These are phyloP conservation scores for Torrubiella hemipterigena DNA, from an alignment of 2,329 filamentous ascomycete genomes.

Conservation along the genomic window DNA sequence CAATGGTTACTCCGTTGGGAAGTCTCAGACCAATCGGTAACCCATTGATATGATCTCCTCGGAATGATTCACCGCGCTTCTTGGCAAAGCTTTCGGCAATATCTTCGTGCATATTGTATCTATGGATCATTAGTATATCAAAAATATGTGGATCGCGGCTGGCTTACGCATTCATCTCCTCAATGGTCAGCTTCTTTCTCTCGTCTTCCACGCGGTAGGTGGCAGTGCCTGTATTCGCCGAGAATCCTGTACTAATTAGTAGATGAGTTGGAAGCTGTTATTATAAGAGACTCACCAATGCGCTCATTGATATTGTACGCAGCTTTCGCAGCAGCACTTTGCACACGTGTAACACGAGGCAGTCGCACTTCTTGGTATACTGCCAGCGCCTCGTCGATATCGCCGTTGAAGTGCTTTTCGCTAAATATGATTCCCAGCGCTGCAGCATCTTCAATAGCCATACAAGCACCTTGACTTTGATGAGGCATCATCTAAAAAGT, in stretches of 20 bases:
- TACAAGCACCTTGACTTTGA: conserved; percentile 57
- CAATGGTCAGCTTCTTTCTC: conserved; percentile 50
- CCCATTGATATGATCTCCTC: conserved; percentile 26
- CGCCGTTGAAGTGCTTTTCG: conserved; percentile 29
- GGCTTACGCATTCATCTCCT: conserved; percentile 55
- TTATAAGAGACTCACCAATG: conserved; percentile 30
- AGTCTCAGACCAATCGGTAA: conserved; percentile 34
- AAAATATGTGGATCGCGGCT: fast-evolving
- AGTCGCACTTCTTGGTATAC: conserved; percentile 41
- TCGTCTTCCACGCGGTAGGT: conserved; percentile 52
- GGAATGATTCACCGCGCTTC: conserved; percentile 19
- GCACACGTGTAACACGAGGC: conserved; percentile 42
- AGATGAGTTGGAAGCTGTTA: not conserved
- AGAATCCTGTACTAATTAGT: conserved; percentile 35
- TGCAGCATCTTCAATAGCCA: conserved; percentile 56
- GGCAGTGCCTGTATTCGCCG: conserved; percentile 40
- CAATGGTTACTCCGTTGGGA: conserved; percentile 32
- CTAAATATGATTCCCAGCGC: conserved; percentile 51
- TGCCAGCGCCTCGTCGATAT: conserved; percentile 32
- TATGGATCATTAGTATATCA: conserved; percentile 10
- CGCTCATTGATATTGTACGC: conserved; percentile 51
- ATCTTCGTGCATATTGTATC: conserved; percentile 48
- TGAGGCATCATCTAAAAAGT: conserved; percentile 52
- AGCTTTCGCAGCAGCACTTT: conserved; percentile 44
- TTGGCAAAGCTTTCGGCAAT: conserved; percentile 34